phyloP scores from a whole-genome alignment of 2,329 filamentous ascomycete genomes.

The Fusarium albosuccineum region DNA sequence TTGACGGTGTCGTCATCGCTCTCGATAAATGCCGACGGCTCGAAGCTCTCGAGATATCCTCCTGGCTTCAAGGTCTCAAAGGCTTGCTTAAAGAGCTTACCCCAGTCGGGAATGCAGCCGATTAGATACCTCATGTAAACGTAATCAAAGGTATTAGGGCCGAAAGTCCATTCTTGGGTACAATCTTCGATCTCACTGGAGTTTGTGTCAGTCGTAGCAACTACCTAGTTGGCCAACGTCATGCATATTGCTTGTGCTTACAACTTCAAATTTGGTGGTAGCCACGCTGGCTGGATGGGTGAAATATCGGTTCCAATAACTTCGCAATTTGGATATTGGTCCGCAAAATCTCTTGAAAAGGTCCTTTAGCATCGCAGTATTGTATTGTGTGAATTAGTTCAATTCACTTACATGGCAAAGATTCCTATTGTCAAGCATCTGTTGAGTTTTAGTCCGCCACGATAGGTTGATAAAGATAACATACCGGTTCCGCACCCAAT shows the following conservation, averaged over 20 bases:
- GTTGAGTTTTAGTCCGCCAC: no score
- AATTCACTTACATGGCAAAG: neutral
- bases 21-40: neutral
- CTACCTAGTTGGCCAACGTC: neutral
- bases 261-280: slow-evolving; percentile 11
- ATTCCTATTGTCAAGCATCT: no score
- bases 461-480: no score
- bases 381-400: neutral
- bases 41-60: neutral
- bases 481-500: neutral
- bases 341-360: neutral
- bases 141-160: neutral
- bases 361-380: neutral
- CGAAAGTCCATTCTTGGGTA: slow-evolving; percentile 11
- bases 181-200: slow-evolving; percentile 14
- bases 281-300: slow-evolving; percentile 3
- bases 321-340: slow-evolving; percentile 4
- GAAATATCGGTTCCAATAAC: slow-evolving; percentile 10
- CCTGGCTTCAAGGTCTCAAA: neutral
- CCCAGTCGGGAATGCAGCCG: slow-evolving; percentile 11
- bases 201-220: neutral
- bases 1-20: neutral
- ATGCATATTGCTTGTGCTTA: neutral
- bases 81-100: neutral
- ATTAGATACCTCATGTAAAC: neutral